Percentiles rank a stretch among this genome's conserved stretches.
Evolutionary conservation across 2,329 filamentous ascomycete genomes (phyloP).

Genomic region (Cordyceps farinosa): DNA sequence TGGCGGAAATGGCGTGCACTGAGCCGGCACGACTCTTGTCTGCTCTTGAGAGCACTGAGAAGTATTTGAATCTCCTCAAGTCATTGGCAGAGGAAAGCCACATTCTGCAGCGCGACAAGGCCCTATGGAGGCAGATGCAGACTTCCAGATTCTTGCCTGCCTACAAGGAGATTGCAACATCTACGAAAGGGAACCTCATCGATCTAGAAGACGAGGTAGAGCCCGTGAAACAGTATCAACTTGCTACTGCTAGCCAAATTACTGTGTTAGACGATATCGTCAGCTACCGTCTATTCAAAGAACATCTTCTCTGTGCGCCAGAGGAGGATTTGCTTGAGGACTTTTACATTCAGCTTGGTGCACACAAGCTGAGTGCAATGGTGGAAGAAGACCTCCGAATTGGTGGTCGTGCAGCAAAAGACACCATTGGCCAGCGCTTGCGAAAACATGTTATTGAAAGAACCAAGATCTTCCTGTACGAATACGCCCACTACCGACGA

Average conservation of each 20-base stretch:
- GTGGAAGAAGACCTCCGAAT: conserved; percentile 76
- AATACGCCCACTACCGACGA: conserved; percentile 62
- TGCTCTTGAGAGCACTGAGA: conserved; percentile 75
- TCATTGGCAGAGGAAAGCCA: conserved; percentile 71
- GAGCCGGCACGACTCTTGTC: conserved; percentile 81
- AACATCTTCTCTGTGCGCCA: conserved; percentile 77
- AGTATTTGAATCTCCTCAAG: conserved; percentile 79
- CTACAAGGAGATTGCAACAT: conserved; percentile 64
- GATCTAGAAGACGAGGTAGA: conserved; percentile 59
- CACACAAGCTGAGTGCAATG: conserved; percentile 68
- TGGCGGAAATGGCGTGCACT: conserved; percentile 76
- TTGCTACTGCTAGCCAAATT: conserved; percentile 68
- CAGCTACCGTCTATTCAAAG: conserved; percentile 84
- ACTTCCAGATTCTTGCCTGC: conserved; percentile 74
- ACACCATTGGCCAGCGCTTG: conserved; percentile 64
- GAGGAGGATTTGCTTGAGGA: conserved; percentile 83
- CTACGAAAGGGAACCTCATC: conserved; percentile 43
- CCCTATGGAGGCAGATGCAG: conserved; percentile 73
- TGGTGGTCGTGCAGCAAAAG: conserved; percentile 62
- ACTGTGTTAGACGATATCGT: conserved; percentile 85
- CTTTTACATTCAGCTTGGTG: conserved; percentile 80
- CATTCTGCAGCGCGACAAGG: conserved; percentile 72
- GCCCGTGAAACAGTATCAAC: conserved; percentile 71
- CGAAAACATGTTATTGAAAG: conserved; percentile 83
- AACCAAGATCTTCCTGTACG: conserved; percentile 84